phyloP scores from a whole-genome alignment of 176 grass and related monocot genomes.

The Melocanna baccifera region DNA sequence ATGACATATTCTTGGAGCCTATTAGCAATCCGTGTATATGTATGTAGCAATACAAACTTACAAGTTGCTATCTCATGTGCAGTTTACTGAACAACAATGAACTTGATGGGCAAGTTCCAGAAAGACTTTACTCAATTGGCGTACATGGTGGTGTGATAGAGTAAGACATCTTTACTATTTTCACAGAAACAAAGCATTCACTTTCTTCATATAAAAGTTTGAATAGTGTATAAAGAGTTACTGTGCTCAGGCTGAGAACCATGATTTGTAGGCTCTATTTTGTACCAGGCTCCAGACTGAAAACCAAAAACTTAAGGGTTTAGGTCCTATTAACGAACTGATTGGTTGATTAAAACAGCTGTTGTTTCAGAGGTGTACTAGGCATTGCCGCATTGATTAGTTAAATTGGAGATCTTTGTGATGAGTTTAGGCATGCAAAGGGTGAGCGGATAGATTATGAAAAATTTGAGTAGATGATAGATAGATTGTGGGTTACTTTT shows the following conservation, averaged over 20 bases:
- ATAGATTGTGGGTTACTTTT: neutral
- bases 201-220: neutral
- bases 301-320: neutral
- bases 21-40: neutral
- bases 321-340: neutral
- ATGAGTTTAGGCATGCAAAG: neutral
- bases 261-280: neutral
- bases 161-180: conserved; percentile 50
- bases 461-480: neutral
- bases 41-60: conserved; percentile 9
- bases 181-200: neutral
- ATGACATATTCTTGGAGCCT: neutral
- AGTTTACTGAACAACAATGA: conserved; percentile 89
- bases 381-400: neutral
- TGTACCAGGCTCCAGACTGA: neutral
- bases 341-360: neutral
- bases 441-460: neutral
- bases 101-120: conserved; percentile 94
- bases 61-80: conserved; percentile 16
- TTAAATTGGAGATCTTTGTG: neutral
- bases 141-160: conserved; percentile 98
- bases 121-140: conserved; percentile 91
- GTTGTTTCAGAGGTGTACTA: neutral
- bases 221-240: neutral
- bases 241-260: neutral